Conservation (phyloP, 768 basidiomycete species). For the Tulasnella sp. region DNA sequence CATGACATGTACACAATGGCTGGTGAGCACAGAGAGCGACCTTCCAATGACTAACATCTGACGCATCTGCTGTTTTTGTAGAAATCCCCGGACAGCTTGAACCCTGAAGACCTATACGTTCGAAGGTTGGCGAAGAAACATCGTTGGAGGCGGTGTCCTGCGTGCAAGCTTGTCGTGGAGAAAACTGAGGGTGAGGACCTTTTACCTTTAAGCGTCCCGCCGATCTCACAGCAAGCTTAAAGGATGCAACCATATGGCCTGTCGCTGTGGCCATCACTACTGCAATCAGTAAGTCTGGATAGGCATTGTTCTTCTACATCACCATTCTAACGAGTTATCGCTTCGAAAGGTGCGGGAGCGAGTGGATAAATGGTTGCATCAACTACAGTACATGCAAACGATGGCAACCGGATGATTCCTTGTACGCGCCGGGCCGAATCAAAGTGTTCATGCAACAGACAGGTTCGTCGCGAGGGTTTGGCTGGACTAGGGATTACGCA, state of each 20-base stretch:
- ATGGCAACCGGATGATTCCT: background rate
- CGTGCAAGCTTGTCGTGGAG: constrained; percentile 7
- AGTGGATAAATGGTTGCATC: background rate
- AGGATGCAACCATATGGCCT: constrained; percentile 10
- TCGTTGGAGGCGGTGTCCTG: constrained; percentile 8
- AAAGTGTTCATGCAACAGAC: background rate
- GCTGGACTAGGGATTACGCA: background rate
- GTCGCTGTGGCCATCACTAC: constrained; percentile 4
- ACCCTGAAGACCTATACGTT: background rate
- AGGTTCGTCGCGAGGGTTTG: background rate
- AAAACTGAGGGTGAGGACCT: background rate
- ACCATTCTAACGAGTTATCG: background rate
- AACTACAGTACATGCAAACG: background rate
- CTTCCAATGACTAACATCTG: background rate
- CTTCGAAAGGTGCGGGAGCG: background rate
- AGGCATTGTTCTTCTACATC: background rate
- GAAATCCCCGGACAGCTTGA: background rate
- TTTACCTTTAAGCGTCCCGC: background rate
- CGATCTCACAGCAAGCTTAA: background rate
- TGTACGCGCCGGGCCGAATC: background rate
- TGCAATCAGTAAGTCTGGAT: constrained; percentile 4
- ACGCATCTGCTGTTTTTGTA: background rate
- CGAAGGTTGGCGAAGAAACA: background rate
- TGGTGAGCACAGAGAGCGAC: background rate
- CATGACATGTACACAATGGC: background rate